A percentile compares a stretch with the other conserved stretches of the same genome.
These are phyloP conservation scores for Rhodotorula toruloides DNA, from an alignment of 768 basidiomycete genomes.

Conservation along the genomic window DNA sequence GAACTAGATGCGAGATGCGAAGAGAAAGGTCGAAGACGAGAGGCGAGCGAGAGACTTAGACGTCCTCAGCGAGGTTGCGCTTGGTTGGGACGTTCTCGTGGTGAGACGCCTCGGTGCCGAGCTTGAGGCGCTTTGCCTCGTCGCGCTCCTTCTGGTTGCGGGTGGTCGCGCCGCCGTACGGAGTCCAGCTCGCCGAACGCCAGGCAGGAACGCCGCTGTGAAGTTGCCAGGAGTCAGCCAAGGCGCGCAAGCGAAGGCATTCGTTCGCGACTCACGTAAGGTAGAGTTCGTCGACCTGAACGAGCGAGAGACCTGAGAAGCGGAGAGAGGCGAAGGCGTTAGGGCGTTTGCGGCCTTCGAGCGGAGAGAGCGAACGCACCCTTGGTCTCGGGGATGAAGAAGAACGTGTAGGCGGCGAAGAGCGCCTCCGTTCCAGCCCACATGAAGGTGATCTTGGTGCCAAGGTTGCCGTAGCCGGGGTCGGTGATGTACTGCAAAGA, in stretches of 20 bases:
- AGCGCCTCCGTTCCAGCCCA: constrained; percentile 24
- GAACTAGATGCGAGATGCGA: too few relatives aligned
- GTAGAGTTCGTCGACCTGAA: constrained; percentile 38
- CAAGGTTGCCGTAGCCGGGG: constrained; percentile 30
- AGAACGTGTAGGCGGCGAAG: constrained; percentile 23
- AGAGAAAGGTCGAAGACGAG: too few relatives aligned
- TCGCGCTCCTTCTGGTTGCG: constrained; percentile 23
- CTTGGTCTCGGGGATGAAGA: constrained; percentile 35
- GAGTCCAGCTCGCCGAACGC: constrained; percentile 16
- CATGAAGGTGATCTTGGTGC: constrained; percentile 21
- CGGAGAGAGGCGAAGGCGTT: neutral
- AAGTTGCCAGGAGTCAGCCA: neutral
- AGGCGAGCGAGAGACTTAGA: neutral
- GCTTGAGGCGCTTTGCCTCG: constrained; percentile 32
- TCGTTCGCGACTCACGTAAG: constrained; percentile 11
- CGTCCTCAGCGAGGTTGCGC: constrained; percentile 28
- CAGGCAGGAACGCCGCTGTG: constrained; percentile 21
- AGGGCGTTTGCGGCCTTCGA: neutral
- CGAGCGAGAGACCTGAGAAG: constrained; percentile 15
- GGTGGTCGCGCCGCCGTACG: constrained; percentile 16
- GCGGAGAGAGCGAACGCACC: too few relatives aligned
- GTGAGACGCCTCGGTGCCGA: constrained; percentile 18
- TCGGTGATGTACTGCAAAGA: constrained; percentile 39
- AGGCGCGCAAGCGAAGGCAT: too few relatives aligned
- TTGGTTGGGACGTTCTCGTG: constrained; percentile 20